A percentile compares a stretch with the other conserved stretches of the same genome.
Evolutionary conservation across 75 land plant species (phyloP).

Genomic region (Cupressus sempervirens): DNA sequence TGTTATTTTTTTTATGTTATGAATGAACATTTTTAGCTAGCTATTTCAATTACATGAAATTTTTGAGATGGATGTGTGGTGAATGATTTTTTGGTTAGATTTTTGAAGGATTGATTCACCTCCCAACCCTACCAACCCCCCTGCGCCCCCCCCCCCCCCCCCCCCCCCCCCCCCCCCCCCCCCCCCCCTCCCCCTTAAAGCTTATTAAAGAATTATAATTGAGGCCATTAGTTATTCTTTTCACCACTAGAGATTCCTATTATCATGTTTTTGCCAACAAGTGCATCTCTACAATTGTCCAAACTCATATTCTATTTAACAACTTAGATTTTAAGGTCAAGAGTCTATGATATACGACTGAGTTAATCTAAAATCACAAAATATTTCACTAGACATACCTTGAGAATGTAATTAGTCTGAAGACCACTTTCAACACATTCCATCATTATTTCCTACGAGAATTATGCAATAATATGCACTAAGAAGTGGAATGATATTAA

Average conservation of each 20-base stretch:
- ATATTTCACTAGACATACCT: slow-evolving; percentile 28
- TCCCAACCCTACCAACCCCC: no score
- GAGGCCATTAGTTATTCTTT: no score
- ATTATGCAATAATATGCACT: neutral
- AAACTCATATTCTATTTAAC: slow-evolving; percentile 26
- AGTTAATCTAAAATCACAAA: neutral
- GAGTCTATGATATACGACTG: neutral
- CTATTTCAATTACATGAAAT: no score
- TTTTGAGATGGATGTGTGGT: no score
- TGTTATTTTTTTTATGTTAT: no score
- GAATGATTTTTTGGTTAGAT: no score
- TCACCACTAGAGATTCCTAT: slow-evolving; percentile 44
- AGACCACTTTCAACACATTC: slow-evolving; percentile 61
- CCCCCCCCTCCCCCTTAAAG: no score
- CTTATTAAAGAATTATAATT: no score
- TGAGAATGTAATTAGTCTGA: slow-evolving; percentile 67
- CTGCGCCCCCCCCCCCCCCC: no score
- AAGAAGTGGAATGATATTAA: neutral
- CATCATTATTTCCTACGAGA: slow-evolving; percentile 57
- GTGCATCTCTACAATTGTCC: slow-evolving; percentile 33
- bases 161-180: no score
- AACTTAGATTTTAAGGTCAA: neutral
- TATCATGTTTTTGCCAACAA: slow-evolving; percentile 37
- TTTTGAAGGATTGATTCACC: no score
- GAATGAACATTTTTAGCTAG: no score